Conservation (phyloP, 768 basidiomycete genomes). For the Lyophyllum shimeji region DNA sequence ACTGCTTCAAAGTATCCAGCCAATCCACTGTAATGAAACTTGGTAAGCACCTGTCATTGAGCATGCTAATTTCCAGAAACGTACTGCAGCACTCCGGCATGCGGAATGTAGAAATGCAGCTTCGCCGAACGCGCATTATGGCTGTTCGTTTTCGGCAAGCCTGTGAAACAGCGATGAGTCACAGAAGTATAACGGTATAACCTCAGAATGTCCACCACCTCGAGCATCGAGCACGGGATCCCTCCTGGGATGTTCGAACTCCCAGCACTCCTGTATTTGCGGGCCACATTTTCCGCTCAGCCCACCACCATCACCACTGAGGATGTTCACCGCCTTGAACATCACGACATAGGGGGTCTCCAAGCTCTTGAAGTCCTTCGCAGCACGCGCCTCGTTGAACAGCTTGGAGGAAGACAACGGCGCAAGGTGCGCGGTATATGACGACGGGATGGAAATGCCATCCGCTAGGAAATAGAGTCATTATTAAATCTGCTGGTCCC, state of each 20-base stretch:
- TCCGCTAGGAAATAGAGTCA: slow-evolving; percentile 52
- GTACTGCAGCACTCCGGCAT: slow-evolving; percentile 86
- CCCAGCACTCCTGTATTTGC: slow-evolving; percentile 94
- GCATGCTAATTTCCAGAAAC: slow-evolving; percentile 15
- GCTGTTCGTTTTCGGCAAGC: slow-evolving; percentile 89
- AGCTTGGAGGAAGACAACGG: slow-evolving; percentile 94
- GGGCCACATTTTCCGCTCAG: slow-evolving; percentile 70
- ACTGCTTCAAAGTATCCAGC: slow-evolving; percentile 97
- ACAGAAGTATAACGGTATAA: no score
- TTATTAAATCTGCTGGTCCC: neutral
- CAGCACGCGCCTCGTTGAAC: slow-evolving; percentile 74
- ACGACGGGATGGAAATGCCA: slow-evolving; percentile 94
- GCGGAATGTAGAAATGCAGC: slow-evolving; percentile 88
- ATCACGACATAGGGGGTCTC: slow-evolving; percentile 99
- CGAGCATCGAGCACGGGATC: slow-evolving; percentile 72
- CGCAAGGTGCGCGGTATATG: slow-evolving; percentile 93
- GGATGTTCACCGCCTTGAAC: slow-evolving; percentile 91
- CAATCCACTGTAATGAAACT: slow-evolving; percentile 54
- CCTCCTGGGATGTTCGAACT: slow-evolving; percentile 89
- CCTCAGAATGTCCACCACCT: slow-evolving; percentile 41
- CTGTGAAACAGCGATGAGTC: slow-evolving; percentile 36
- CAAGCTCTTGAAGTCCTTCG: slow-evolving; percentile 66
- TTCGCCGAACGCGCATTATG: slow-evolving; percentile 91
- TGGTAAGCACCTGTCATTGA: slow-evolving; percentile 1
- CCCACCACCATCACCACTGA: slow-evolving; percentile 74